Evolutionary conservation across 805 yeast genomes (phyloP).

Genomic region (Wickerhamiella hasegawae): DNA sequence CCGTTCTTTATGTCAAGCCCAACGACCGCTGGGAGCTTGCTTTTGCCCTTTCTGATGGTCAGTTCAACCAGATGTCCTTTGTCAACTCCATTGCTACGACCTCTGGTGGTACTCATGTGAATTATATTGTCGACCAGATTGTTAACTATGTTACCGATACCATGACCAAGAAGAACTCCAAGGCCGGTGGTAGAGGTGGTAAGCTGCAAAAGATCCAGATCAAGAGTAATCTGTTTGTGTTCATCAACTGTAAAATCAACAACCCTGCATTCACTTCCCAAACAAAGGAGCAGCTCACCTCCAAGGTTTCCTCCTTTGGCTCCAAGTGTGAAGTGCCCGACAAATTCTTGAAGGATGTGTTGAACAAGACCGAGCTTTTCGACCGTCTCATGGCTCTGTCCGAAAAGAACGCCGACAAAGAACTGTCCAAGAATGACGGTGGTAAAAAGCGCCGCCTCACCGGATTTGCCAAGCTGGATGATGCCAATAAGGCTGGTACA

Average conservation of each 20-base stretch:
- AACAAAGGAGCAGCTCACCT: slow-evolving; percentile 89
- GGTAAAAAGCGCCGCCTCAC: slow-evolving; percentile 66
- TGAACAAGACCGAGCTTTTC: slow-evolving; percentile 51
- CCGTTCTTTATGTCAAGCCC: slow-evolving; percentile 62
- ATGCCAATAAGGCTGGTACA: slow-evolving; percentile 94
- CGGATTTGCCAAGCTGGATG: slow-evolving; percentile 77
- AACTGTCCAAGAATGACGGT: slow-evolving; percentile 80
- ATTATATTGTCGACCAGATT: slow-evolving; percentile 69
- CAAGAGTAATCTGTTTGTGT: slow-evolving; percentile 75
- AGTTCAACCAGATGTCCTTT: slow-evolving; percentile 86
- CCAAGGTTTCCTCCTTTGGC: slow-evolving; percentile 79
- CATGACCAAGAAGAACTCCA: slow-evolving; percentile 50
- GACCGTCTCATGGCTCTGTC: slow-evolving; percentile 65
- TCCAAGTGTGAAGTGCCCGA: slow-evolving; percentile 67
- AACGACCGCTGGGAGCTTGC: slow-evolving; percentile 94
- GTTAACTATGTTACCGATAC: slow-evolving; percentile 59
- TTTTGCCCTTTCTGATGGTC: slow-evolving; percentile 80
- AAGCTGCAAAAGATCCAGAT: slow-evolving; percentile 79
- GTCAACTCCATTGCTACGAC: slow-evolving; percentile 97
- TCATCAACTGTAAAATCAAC: slow-evolving; percentile 81
- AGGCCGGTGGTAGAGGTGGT: slow-evolving; percentile 33
- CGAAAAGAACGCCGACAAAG: slow-evolving; percentile 76
- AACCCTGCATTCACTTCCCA: slow-evolving; percentile 97
- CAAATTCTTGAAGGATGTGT: slow-evolving; percentile 50
- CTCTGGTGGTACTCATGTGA: slow-evolving; percentile 91